These are phyloP conservation scores for Globomyces sp. DNA, from an alignment of 371 early-diverging fungal species.

Conservation along the genomic window DNA sequence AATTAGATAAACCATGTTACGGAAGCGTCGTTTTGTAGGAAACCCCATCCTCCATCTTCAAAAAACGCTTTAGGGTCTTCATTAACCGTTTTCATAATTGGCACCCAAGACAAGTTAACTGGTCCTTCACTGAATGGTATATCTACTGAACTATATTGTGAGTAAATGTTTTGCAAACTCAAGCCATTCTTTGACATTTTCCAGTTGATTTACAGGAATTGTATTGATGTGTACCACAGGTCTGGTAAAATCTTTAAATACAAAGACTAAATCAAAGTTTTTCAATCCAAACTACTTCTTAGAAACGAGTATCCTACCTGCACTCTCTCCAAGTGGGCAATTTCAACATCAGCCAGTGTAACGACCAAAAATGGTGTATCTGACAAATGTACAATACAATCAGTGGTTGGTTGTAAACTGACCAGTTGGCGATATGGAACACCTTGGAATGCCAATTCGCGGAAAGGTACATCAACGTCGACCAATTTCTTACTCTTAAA, in stretches of 20 bases:
- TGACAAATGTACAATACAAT: slow-evolving; percentile 95
- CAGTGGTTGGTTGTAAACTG: slow-evolving; percentile 93
- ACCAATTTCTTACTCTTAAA: slow-evolving; percentile 71
- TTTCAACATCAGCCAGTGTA: slow-evolving; percentile 93
- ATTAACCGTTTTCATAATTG: slow-evolving; percentile 98
- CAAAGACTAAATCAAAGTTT: slow-evolving; percentile 99
- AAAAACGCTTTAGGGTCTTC: slow-evolving; percentile 97
- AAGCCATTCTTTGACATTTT: slow-evolving; percentile 97
- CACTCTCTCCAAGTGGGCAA: slow-evolving; percentile 98
- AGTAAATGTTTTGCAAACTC: slow-evolving; percentile 57
- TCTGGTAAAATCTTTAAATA: slow-evolving; percentile 93
- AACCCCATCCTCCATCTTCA: slow-evolving; percentile 95
- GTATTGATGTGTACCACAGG: slow-evolving; percentile 95
- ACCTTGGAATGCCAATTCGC: slow-evolving; percentile 95
- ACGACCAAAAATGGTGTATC: slow-evolving; percentile 97
- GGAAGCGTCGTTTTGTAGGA: slow-evolving; percentile 65
- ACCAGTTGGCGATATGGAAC: slow-evolving; percentile 96
- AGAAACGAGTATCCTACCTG: slow-evolving; percentile 34
- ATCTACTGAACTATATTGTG: slow-evolving; percentile 75
- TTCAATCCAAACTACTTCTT: slow-evolving; percentile 84
- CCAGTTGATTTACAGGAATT: slow-evolving; percentile 92
- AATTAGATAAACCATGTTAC: slow-evolving; percentile 35
- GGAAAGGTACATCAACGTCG: slow-evolving; percentile 92
- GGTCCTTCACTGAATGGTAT: slow-evolving; percentile 96
- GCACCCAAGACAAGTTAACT: slow-evolving; percentile 96